phyloP scores from a whole-genome alignment of 2,329 filamentous ascomycete genomes.

The Aspergillus clavatus region DNA sequence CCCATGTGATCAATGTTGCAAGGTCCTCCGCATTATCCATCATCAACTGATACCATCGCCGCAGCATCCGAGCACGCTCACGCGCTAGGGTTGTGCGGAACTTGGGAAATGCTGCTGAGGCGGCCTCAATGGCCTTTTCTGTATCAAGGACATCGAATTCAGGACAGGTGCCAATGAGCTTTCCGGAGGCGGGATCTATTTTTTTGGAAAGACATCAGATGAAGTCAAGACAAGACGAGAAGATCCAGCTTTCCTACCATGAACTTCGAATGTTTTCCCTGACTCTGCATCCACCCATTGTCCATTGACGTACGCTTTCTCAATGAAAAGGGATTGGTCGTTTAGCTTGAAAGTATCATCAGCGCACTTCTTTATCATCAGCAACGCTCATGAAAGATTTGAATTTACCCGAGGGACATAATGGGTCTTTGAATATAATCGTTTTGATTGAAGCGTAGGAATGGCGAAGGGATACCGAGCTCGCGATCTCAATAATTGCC shows the following conservation, averaged over 20 bases:
- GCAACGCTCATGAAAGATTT: not conserved
- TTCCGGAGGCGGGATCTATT: conserved; percentile 74
- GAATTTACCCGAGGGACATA: conserved; percentile 37
- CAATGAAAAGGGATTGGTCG: conserved; percentile 77
- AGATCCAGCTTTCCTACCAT: conserved; percentile 46
- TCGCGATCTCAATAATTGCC: conserved; percentile 33
- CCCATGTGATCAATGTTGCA: conserved; percentile 62
- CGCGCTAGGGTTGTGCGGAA: conserved; percentile 59
- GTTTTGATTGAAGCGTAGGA: conserved; percentile 29
- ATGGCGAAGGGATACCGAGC: conserved; percentile 34
- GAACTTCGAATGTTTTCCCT: conserved; percentile 86
- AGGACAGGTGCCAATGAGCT: conserved; percentile 74
- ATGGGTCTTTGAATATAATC: conserved; percentile 41
- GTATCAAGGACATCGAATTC: conserved; percentile 75
- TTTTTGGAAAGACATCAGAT: not conserved
- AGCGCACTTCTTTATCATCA: not conserved
- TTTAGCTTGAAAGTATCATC: conserved; percentile 54
- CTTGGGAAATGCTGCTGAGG: conserved; percentile 61
- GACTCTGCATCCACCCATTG: conserved; percentile 84
- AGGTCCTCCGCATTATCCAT: conserved; percentile 62
- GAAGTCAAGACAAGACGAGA: not conserved
- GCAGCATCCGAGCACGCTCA: conserved; percentile 57
- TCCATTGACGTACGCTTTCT: conserved; percentile 82
- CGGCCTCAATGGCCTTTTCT: conserved; percentile 76
- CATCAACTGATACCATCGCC: conserved; percentile 65